Evolutionary conservation across 2,329 filamentous ascomycete genomes (phyloP).

Genomic region (Penicillium occitanis): DNA sequence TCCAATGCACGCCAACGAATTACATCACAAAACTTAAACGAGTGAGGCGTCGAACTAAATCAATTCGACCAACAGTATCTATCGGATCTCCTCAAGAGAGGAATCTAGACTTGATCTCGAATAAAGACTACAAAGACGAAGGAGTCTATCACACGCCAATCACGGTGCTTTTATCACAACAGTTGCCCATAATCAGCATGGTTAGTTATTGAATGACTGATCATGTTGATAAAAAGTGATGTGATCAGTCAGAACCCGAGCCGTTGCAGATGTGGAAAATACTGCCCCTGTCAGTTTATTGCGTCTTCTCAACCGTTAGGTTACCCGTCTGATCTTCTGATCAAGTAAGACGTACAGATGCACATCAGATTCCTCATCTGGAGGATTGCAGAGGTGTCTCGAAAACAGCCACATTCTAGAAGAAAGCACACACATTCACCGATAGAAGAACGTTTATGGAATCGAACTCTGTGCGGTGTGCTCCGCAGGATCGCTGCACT

Average conservation of each 20-base stretch:
- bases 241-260: neutral
- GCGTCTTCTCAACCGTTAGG: neutral
- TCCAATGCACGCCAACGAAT: slow-evolving; percentile 1
- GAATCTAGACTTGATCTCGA: neutral
- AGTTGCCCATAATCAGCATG: neutral
- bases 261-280: neutral
- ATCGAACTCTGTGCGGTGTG: neutral
- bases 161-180: neutral
- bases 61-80: neutral
- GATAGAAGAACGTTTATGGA: neutral
- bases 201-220: neutral
- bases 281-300: neutral
- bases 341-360: neutral
- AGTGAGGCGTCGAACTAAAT: neutral
- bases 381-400: neutral
- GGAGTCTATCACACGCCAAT: neutral
- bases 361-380: neutral
- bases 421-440: neutral
- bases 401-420: neutral
- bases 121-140: neutral
- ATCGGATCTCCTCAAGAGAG: neutral
- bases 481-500: neutral
- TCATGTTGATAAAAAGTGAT: neutral
- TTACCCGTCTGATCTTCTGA: neutral
- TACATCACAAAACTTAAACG: neutral